Percentiles rank a stretch among this genome's conserved stretches.
Evolutionary conservation across 208 protist species (phyloP).

Genomic region (Trypanosoma theileri): DNA sequence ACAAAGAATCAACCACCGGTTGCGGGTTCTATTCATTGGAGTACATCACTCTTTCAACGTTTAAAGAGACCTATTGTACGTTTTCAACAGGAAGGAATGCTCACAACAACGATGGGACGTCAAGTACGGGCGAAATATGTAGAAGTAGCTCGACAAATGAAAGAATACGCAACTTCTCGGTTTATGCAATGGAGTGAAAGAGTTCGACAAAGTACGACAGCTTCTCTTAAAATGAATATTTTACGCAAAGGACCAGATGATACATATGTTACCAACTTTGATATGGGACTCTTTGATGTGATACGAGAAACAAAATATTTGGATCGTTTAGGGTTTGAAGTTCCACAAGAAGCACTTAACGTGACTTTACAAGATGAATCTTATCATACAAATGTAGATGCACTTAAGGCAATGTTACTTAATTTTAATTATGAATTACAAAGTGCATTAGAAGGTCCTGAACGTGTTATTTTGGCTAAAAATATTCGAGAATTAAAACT

Average conservation of each 20-base stretch:
- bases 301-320: conserved; percentile 98
- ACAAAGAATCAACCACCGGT: conserved; percentile 97
- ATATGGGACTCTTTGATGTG: conserved; percentile 87
- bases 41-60: conserved; percentile 95
- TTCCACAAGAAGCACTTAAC: conserved; percentile 96
- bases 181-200: conserved; percentile 92
- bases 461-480: conserved; percentile 89
- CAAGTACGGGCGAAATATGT: conserved; percentile 93
- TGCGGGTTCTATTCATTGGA: conserved; percentile 97
- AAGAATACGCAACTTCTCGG: conserved; percentile 90
- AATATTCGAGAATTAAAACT: conserved; percentile 90
- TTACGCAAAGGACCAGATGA: conserved; percentile 72
- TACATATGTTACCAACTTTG: conserved; percentile 95
- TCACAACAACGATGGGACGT: conserved; percentile 87
- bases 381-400: conserved; percentile 94
- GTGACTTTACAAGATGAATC: conserved; percentile 98
- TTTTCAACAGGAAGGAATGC: conserved; percentile 94
- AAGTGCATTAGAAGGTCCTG: conserved; percentile 77
- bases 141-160: conserved; percentile 91
- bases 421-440: conserved; percentile 89
- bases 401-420: conserved; percentile 93
- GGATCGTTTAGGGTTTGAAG: conserved; percentile 94
- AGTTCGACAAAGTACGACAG: conserved; percentile 80
- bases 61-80: conserved; percentile 96
- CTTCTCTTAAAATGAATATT: conserved; percentile 91